phyloP scores from a whole-genome alignment of 345 rosid genomes.

The Garcia nutans region DNA sequence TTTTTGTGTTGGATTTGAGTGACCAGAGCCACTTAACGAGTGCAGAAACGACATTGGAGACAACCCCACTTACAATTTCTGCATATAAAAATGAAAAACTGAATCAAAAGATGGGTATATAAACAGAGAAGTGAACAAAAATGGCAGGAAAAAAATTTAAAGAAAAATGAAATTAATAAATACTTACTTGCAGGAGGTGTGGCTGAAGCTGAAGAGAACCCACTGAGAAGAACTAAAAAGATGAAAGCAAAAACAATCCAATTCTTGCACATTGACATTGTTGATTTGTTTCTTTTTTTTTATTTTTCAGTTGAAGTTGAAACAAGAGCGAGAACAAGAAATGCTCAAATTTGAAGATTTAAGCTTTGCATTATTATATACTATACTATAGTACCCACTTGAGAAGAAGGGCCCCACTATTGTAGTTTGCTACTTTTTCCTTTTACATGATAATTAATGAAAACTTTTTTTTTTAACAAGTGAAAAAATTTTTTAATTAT shows the following conservation, averaged over 20 bases:
- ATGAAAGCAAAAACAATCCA: slow-evolving; percentile 44
- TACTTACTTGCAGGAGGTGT: slow-evolving; percentile 78
- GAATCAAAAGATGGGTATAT: slow-evolving; percentile 1
- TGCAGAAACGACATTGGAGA: slow-evolving; percentile 24
- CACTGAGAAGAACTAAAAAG: slow-evolving; percentile 41
- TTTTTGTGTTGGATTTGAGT: slow-evolving; percentile 26
- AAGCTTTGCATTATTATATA: slow-evolving; percentile 34
- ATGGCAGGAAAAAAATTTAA: background rate
- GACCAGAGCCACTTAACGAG: slow-evolving; percentile 36
- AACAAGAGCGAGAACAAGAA: slow-evolving; percentile 19
- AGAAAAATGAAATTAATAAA: background rate
- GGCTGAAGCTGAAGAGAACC: slow-evolving; percentile 73
- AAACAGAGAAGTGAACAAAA: background rate
- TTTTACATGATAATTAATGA: slow-evolving; percentile 30
- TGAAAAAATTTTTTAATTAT: no score
- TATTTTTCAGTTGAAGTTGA: slow-evolving; percentile 2
- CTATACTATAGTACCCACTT: background rate
- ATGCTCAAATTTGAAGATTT: slow-evolving; percentile 29
- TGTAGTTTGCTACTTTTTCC: slow-evolving; percentile 13
- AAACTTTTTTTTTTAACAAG: background rate
- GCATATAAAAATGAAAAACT: slow-evolving; percentile 9
- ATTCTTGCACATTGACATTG: slow-evolving; percentile 36
- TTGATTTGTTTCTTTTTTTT: background rate
- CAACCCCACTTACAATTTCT: slow-evolving; percentile 26
- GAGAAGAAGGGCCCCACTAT: slow-evolving; percentile 36